A percentile compares a stretch with the other conserved stretches of the same genome.
Conservation (phyloP, 805 yeast genomes). For the Pichia cabralensis region DNA sequence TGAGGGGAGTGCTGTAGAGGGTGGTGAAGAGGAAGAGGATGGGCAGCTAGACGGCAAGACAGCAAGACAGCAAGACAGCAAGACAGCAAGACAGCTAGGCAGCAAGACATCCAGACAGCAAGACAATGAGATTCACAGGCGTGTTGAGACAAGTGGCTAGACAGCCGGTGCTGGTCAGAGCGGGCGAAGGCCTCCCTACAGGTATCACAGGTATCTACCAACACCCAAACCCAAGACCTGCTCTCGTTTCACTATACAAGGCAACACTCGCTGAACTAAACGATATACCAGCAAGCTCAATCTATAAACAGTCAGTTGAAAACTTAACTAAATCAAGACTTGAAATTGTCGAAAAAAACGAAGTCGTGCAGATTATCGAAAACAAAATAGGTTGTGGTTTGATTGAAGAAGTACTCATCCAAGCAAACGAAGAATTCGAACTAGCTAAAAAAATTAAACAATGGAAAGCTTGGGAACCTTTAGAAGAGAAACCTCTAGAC, state of each 20-base stretch:
- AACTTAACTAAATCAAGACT: slow-evolving; percentile 62
- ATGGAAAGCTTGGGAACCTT: slow-evolving; percentile 70
- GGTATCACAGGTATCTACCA: slow-evolving; percentile 71
- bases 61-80: no score
- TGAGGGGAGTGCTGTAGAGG: no score
- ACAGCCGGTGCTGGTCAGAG: slow-evolving; percentile 36
- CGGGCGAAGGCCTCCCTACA: slow-evolving; percentile 62
- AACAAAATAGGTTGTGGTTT: slow-evolving; percentile 69
- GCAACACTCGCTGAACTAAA: slow-evolving; percentile 53
- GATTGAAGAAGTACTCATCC: slow-evolving; percentile 72
- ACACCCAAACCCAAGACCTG: slow-evolving; percentile 81
- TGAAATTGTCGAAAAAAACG: slow-evolving; percentile 52
- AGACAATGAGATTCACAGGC: slow-evolving; percentile 27
- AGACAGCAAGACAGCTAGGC: no score
- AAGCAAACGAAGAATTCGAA: slow-evolving; percentile 71
- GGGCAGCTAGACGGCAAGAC: no score
- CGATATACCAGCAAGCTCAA: slow-evolving; percentile 56
- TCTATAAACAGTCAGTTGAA: slow-evolving; percentile 68
- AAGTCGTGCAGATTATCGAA: slow-evolving; percentile 58
- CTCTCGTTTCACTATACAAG: slow-evolving; percentile 58
- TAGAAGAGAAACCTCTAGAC: slow-evolving; percentile 67
- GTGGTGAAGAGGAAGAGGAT: no score
- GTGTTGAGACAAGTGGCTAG: slow-evolving; percentile 30
- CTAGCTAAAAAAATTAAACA: slow-evolving; percentile 59
- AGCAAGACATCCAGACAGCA: neutral